Conservation (phyloP, 345 rosid genomes). For the Carallia brachiata region DNA sequence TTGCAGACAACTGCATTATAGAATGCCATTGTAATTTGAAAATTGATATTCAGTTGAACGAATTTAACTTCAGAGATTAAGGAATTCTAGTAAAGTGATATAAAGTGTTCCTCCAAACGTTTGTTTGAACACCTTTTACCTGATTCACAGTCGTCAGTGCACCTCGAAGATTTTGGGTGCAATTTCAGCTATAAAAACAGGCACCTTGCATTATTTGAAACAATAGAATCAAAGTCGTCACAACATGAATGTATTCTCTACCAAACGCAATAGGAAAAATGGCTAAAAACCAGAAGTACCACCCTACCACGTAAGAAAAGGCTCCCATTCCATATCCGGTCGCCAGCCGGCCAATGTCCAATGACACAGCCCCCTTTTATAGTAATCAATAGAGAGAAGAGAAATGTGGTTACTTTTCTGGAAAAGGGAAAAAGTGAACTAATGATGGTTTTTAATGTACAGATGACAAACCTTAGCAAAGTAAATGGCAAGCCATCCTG, state of each 20-base stretch:
- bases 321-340: constrained; percentile 94
- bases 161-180: constrained; percentile 85
- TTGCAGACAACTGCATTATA: background rate
- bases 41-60: no score
- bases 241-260: background rate
- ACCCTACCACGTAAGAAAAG: constrained; percentile 87
- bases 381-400: constrained; percentile 4
- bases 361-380: constrained; percentile 52
- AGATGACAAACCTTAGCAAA: constrained; percentile 60
- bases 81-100: background rate
- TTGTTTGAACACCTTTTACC: constrained; percentile 33
- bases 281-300: constrained; percentile 35
- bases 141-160: constrained; percentile 77
- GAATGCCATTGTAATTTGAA: background rate
- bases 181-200: constrained; percentile 84
- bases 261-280: background rate
- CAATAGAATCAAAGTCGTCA: constrained; percentile 5
- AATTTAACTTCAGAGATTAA: background rate
- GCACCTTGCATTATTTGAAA: constrained; percentile 49
- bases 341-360: constrained; percentile 79
- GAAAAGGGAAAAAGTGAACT: background rate
- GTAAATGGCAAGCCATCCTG: constrained; percentile 86
- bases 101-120: background rate
- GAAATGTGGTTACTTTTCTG: background rate
- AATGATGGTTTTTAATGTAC: background rate